A percentile compares a stretch with the other conserved stretches of the same genome.
Conservation (phyloP, 2,329 filamentous ascomycete species). For the Xylaria sp. region DNA sequence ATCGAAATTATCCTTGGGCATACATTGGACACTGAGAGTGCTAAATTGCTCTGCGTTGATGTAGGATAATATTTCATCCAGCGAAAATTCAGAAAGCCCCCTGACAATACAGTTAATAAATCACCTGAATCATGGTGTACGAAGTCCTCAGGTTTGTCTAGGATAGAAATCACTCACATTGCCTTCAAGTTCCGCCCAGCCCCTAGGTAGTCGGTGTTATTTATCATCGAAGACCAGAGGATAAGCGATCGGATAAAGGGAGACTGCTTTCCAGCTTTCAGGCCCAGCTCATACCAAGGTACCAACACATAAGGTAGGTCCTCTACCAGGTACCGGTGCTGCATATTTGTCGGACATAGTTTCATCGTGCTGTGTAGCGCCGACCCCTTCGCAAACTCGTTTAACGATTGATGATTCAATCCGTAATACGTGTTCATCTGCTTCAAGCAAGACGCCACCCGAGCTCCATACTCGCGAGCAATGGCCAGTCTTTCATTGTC, state of each 20-base stretch:
- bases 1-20: not conserved
- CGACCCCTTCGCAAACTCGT: constrained; percentile 20
- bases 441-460: constrained; percentile 14
- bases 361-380: constrained; percentile 26
- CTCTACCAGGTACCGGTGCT: constrained; percentile 23
- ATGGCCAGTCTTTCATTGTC: constrained; percentile 25
- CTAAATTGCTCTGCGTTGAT: not conserved
- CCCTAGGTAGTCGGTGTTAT: constrained; percentile 18
- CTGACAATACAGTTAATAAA: not conserved
- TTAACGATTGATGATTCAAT: constrained; percentile 5
- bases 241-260: constrained; percentile 27
- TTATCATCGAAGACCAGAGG: constrained; percentile 23
- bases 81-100: constrained; percentile 13
- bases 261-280: constrained; percentile 21
- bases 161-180: not conserved
- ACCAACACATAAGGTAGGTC: constrained; percentile 28
- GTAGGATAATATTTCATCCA: constrained; percentile 13
- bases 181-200: constrained; percentile 18
- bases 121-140: too few species aligned
- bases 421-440: constrained; percentile 26
- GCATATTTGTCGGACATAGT: constrained; percentile 23
- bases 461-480: constrained; percentile 11
- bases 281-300: constrained; percentile 28
- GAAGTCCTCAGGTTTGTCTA: not conserved
- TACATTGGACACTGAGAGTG: not conserved